Conservation (phyloP, 345 rosid species). For the Pistacia atlantica region DNA sequence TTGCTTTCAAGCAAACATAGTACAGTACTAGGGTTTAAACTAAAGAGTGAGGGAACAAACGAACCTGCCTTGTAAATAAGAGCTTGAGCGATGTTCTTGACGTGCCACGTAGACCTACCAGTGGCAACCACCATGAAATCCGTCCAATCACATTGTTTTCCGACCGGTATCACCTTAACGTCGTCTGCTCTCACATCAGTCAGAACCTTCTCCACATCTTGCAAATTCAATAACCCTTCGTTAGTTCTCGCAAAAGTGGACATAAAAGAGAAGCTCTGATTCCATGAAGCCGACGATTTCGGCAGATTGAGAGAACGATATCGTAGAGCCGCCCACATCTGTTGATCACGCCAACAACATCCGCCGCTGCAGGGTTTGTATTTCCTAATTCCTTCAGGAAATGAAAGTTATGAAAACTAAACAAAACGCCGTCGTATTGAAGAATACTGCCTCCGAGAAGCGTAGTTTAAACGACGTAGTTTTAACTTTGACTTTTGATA, state of each 20-base stretch:
- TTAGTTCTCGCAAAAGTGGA: conserved; percentile 7
- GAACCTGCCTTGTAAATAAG: conserved; percentile 58
- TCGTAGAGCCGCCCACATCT: conserved; percentile 51
- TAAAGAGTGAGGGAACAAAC: neutral
- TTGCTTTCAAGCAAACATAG: neutral
- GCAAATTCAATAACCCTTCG: conserved; percentile 45
- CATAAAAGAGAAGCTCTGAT: conserved; percentile 26
- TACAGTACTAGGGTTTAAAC: neutral
- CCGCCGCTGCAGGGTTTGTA: neutral
- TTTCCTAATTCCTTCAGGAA: too few relatives aligned
- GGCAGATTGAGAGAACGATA: conserved; percentile 21
- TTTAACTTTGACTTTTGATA: neutral
- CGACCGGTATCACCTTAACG: conserved; percentile 66
- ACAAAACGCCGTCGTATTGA: conserved; percentile 1
- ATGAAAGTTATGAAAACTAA: too few relatives aligned
- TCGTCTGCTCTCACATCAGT: conserved; percentile 77
- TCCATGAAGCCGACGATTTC: conserved; percentile 26
- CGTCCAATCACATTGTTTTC: conserved; percentile 59
- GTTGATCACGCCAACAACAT: conserved; percentile 1
- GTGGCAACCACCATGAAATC: conserved; percentile 84
- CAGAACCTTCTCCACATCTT: conserved; percentile 78
- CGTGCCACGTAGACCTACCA: conserved; percentile 90
- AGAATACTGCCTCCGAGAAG: neutral
- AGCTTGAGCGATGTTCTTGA: conserved; percentile 86
- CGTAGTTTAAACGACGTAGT: neutral